A percentile compares a stretch with the other conserved stretches of the same genome.
Evolutionary conservation across 306 rosid species (phyloP).

Genomic region (Glycine latifolia): DNA sequence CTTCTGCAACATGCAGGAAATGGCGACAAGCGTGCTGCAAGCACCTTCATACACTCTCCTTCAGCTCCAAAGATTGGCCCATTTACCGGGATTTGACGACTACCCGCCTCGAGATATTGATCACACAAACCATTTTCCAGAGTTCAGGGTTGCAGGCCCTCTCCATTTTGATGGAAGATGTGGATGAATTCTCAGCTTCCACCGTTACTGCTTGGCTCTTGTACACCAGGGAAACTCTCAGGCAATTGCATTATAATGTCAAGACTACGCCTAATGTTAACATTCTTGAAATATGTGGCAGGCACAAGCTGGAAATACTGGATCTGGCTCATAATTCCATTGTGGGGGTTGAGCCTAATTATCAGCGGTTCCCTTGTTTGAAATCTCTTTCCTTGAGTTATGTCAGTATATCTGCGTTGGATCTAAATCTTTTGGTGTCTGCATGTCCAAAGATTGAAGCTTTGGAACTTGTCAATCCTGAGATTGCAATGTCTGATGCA

Average conservation of each 20-base stretch:
- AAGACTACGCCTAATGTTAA: slow-evolving; percentile 66
- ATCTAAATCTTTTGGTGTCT: slow-evolving; percentile 74
- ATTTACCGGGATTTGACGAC: slow-evolving; percentile 62
- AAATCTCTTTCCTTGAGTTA: slow-evolving; percentile 69
- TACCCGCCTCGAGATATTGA: slow-evolving; percentile 70
- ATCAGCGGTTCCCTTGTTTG: slow-evolving; percentile 78
- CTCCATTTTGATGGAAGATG: slow-evolving; percentile 82
- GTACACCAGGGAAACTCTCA: slow-evolving; percentile 71
- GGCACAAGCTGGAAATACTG: slow-evolving; percentile 70
- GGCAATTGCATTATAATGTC: slow-evolving; percentile 66
- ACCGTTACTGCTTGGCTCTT: slow-evolving; percentile 86
- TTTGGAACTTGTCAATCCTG: slow-evolving; percentile 70
- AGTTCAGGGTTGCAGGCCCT: slow-evolving; percentile 68
- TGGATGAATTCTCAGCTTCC: slow-evolving; percentile 74
- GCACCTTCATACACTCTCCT: slow-evolving; percentile 75
- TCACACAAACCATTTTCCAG: slow-evolving; percentile 87
- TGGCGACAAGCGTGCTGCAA: slow-evolving; percentile 76
- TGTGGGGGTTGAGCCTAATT: slow-evolving; percentile 73
- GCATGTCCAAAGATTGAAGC: slow-evolving; percentile 68
- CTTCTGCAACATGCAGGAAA: slow-evolving; percentile 83
- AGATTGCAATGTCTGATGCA: slow-evolving; percentile 75
- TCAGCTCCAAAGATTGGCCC: slow-evolving; percentile 75
- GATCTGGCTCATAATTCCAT: slow-evolving; percentile 71
- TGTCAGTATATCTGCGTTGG: slow-evolving; percentile 73
- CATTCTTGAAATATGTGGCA: slow-evolving; percentile 76